A percentile compares a stretch with the other conserved stretches of the same genome.
These are phyloP conservation scores for Xylaria arbuscula DNA, from an alignment of 2,329 filamentous ascomycete genomes.

Conservation along the genomic window DNA sequence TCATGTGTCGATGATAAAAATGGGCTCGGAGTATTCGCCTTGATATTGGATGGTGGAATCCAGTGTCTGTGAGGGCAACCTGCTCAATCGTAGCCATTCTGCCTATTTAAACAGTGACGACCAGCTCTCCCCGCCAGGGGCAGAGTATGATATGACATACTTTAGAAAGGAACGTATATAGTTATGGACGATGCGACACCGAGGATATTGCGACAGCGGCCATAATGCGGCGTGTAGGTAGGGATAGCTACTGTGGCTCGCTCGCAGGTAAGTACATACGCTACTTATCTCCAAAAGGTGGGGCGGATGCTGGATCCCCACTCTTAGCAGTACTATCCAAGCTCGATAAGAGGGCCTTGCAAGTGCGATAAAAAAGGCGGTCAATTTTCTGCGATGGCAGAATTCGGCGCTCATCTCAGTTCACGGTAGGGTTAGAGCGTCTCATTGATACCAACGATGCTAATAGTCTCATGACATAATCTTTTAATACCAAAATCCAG, in stretches of 20 bases:
- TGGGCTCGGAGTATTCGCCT: not conserved
- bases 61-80: not conserved
- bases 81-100: conserved; percentile 10
- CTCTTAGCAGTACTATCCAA: not conserved
- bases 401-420: conserved; percentile 32
- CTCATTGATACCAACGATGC: not conserved
- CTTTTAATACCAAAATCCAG: not conserved
- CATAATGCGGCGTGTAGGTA: not conserved
- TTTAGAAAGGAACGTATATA: not conserved
- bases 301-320: not conserved
- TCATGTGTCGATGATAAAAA: not conserved
- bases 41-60: not conserved
- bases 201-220: not conserved
- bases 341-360: not conserved
- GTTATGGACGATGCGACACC: not conserved
- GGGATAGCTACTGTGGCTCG: not conserved
- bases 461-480: not conserved
- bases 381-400: conserved; percentile 46
- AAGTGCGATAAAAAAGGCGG: conserved; percentile 44
- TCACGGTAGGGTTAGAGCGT: not conserved
- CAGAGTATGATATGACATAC: not conserved
- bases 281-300: not conserved
- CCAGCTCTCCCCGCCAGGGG: not conserved
- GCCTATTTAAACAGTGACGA: not conserved
- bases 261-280: conserved; percentile 4